Conservation (phyloP, 768 basidiomycete genomes). For the Daedaleopsis sinensis region DNA sequence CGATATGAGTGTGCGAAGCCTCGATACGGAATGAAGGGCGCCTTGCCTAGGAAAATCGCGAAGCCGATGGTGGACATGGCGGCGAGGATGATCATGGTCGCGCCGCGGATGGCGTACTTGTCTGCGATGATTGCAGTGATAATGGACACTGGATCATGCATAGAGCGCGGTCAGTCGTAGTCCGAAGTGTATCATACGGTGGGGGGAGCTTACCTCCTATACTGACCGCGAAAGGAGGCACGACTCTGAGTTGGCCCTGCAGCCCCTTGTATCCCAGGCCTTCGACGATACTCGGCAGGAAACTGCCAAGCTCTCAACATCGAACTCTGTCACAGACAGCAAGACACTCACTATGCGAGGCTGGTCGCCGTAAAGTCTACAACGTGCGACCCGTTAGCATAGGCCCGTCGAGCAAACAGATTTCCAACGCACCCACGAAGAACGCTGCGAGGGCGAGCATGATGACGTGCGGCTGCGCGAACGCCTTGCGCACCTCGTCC, state of each 20-base stretch:
- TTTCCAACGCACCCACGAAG: slow-evolving; percentile 32
- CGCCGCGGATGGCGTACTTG: slow-evolving; percentile 51
- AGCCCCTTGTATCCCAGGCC: slow-evolving; percentile 32
- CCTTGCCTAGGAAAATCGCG: slow-evolving; percentile 51
- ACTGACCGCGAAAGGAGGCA: slow-evolving; percentile 36
- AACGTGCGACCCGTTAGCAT: too few relatives aligned
- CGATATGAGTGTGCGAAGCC: too few relatives aligned
- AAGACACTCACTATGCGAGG: slow-evolving; percentile 28
- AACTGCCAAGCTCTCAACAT: slow-evolving; percentile 12
- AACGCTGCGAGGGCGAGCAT: slow-evolving; percentile 54
- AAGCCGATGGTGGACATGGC: slow-evolving; percentile 53
- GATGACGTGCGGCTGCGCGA: slow-evolving; percentile 57
- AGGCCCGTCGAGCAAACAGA: too few relatives aligned
- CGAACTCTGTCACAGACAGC: background rate
- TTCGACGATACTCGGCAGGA: slow-evolving; percentile 31
- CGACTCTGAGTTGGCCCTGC: slow-evolving; percentile 34
- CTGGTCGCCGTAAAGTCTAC: slow-evolving; percentile 39
- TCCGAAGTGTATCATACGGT: background rate
- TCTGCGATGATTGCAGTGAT: slow-evolving; percentile 54
- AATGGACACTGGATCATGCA: slow-evolving; percentile 35
- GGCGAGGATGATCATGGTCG: slow-evolving; percentile 46
- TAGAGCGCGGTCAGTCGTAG: too few relatives aligned
- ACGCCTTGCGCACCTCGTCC: slow-evolving; percentile 54
- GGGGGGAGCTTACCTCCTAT: slow-evolving; percentile 23
- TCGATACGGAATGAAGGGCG: too few relatives aligned